phyloP scores from a whole-genome alignment of 2,329 filamentous ascomycete genomes.

The Scedosporium minutisporum region DNA sequence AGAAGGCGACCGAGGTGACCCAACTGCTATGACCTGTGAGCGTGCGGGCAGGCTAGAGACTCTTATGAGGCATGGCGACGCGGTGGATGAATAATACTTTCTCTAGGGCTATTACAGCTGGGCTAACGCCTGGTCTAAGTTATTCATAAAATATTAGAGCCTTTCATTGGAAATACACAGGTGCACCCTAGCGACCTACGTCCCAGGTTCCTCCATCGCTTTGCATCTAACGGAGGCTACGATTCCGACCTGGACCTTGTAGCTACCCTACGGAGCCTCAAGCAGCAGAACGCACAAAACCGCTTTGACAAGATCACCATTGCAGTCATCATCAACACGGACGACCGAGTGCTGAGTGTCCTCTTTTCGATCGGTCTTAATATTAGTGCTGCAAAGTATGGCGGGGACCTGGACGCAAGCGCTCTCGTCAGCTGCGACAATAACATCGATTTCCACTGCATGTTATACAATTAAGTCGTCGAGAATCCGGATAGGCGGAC shows the following conservation, averaged over 20 bases:
- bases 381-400: slow-evolving; percentile 28
- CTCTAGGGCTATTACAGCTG: neutral
- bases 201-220: slow-evolving; percentile 38
- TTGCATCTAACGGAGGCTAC: slow-evolving; percentile 45
- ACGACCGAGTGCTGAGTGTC: slow-evolving; percentile 46
- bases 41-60: no score
- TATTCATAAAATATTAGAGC: neutral
- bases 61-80: no score
- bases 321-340: slow-evolving; percentile 54
- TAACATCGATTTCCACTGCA: slow-evolving; percentile 45
- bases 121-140: neutral
- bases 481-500: slow-evolving; percentile 49
- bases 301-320: slow-evolving; percentile 32
- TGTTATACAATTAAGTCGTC: slow-evolving; percentile 53
- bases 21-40: no score
- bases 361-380: slow-evolving; percentile 42
- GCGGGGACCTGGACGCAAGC: slow-evolving; percentile 2
- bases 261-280: slow-evolving; percentile 32
- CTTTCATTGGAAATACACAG: slow-evolving; percentile 9
- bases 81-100: neutral
- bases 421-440: slow-evolving; percentile 7
- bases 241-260: slow-evolving; percentile 33
- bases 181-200: slow-evolving; percentile 34
- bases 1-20: no score
- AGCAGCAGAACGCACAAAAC: slow-evolving; percentile 10